These are phyloP conservation scores for Amauroascus niger DNA, from an alignment of 2,329 filamentous ascomycete genomes.

Conservation along the genomic window DNA sequence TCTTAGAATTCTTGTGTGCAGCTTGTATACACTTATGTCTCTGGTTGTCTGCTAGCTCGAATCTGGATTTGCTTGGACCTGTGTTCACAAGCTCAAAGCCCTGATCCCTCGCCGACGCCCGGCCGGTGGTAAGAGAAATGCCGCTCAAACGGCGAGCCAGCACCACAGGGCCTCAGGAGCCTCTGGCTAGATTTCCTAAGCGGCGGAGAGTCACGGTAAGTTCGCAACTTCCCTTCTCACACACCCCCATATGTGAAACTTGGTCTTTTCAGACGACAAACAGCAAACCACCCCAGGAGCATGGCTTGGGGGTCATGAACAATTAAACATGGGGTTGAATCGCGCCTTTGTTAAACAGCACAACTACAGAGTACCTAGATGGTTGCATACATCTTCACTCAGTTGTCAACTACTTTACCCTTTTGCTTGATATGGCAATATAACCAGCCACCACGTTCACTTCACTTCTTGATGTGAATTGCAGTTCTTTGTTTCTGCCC, in stretches of 20 bases:
- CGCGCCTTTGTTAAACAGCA: constrained; percentile 2
- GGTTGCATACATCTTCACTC: neutral
- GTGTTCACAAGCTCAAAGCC: constrained; percentile 1
- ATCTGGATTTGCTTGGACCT: constrained; percentile 1
- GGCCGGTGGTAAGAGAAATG: constrained; percentile 14
- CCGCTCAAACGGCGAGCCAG: constrained; percentile 44
- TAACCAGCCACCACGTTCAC: neutral
- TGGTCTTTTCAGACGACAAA: neutral
- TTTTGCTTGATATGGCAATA: neutral
- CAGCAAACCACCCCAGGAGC: too few relatives aligned
- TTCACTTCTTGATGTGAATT: neutral
- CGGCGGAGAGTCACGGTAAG: constrained; percentile 18
- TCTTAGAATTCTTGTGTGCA: neutral
- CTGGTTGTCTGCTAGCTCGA: neutral
- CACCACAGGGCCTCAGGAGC: constrained; percentile 13
- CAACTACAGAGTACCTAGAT: neutral
- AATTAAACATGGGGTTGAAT: neutral
- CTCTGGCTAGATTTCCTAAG: constrained; percentile 15
- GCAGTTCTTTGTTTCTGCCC: neutral
- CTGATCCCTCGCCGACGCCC: constrained; percentile 12
- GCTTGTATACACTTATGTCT: neutral
- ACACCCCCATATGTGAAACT: neutral
- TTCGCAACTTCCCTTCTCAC: neutral
- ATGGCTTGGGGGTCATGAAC: too few relatives aligned
- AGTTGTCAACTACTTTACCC: neutral